phyloP scores from a whole-genome alignment of 2,329 filamentous ascomycete species.

The Diaporthe vaccinii region DNA sequence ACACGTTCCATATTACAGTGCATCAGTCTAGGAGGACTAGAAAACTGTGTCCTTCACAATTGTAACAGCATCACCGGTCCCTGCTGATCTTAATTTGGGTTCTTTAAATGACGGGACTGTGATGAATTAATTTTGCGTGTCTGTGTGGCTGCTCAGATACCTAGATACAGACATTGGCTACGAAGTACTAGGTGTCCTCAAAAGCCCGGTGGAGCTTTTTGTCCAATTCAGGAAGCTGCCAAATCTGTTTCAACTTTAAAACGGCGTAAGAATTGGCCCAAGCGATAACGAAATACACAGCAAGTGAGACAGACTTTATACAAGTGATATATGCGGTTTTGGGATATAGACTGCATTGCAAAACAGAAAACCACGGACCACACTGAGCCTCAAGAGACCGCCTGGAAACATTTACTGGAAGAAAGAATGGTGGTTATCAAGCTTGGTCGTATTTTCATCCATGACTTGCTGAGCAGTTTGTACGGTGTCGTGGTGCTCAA shows the following conservation, averaged over 20 bases:
- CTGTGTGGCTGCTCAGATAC: not conserved
- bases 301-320: not conserved
- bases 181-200: not conserved
- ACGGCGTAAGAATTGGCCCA: not conserved
- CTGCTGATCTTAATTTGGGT: not conserved
- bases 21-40: not conserved
- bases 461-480: constrained; percentile 65
- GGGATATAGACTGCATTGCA: not conserved
- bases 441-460: constrained; percentile 66
- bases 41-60: not conserved
- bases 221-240: not conserved
- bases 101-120: not conserved
- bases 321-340: not conserved
- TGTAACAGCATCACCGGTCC: no score
- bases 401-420: constrained; percentile 32
- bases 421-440: constrained; percentile 56
- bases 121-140: not conserved
- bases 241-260: not conserved
- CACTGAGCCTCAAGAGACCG: not conserved
- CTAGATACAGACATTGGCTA: no score
- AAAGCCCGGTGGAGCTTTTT: not conserved
- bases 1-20: not conserved
- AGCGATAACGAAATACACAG: not conserved
- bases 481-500: constrained; percentile 56
- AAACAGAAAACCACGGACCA: not conserved